Conservation (phyloP, 176 grass and related monocot species). For the Triticum urartu region DNA sequence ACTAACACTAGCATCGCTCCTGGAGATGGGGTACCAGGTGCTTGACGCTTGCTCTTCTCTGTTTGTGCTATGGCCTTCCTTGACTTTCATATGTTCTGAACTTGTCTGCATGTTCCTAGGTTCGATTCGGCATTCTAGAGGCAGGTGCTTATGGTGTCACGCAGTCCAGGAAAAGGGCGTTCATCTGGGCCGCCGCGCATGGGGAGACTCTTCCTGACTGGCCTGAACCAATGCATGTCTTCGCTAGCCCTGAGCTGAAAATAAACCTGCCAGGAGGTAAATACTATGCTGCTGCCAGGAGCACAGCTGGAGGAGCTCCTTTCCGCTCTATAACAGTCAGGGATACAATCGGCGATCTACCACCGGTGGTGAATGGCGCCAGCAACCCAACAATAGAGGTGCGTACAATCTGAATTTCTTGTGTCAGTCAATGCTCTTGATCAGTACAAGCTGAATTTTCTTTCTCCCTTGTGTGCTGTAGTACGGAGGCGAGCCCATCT, state of each 20-base stretch:
- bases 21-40: background rate
- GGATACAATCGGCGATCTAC: constrained; percentile 62
- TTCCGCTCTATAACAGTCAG: constrained; percentile 62
- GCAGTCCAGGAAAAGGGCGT: constrained; percentile 73
- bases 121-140: constrained; percentile 79
- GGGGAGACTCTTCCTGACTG: constrained; percentile 60
- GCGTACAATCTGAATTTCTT: background rate
- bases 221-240: constrained; percentile 78
- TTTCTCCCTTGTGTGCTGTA: constrained; percentile 24
- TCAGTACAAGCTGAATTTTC: background rate
- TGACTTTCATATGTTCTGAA: background rate
- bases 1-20: constrained; percentile 61
- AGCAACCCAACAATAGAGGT: constrained; percentile 54
- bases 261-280: constrained; percentile 39
- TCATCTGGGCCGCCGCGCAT: constrained; percentile 67
- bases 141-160: constrained; percentile 74
- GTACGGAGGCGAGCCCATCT: constrained; percentile 54
- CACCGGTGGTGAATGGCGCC: constrained; percentile 56
- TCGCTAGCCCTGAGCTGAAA: constrained; percentile 59
- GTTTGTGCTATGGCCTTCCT: background rate
- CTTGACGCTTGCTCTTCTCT: background rate
- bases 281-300: constrained; percentile 47
- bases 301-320: constrained; percentile 57
- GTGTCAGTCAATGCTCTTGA: background rate
- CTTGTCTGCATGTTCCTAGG: constrained; percentile 36